phyloP scores from a whole-genome alignment of 2,329 filamentous ascomycete species.

The Colletotrichum sp. region DNA sequence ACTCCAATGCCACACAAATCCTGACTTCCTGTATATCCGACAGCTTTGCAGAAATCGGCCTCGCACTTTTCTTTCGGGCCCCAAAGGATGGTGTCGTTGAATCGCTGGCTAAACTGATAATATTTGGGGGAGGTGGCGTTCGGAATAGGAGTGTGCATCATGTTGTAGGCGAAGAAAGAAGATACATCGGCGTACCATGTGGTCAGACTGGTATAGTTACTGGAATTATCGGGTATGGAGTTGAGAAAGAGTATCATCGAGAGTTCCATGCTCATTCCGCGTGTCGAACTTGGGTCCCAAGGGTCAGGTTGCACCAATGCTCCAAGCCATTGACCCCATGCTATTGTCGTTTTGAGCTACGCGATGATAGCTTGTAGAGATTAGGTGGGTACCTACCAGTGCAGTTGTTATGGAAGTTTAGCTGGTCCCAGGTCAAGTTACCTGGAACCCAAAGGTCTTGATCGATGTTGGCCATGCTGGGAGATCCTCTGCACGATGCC shows the following conservation, averaged over 20 bases:
- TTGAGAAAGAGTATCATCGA: background rate
- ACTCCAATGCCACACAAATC: constrained; percentile 16
- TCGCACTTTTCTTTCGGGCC: constrained; percentile 1
- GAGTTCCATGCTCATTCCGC: constrained; percentile 8
- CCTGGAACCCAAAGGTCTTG: constrained; percentile 14
- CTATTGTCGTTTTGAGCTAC: background rate
- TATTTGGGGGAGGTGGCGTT: background rate
- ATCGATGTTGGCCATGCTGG: background rate
- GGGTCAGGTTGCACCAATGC: constrained; percentile 4
- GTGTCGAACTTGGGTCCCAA: constrained; percentile 3
- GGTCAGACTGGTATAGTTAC: background rate
- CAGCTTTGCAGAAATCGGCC: constrained; percentile 8
- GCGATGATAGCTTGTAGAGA: no score
- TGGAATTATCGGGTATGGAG: background rate
- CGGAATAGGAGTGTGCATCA: constrained; percentile 3
- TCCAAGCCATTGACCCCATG: constrained; percentile 7
- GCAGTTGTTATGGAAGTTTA: constrained; percentile 11
- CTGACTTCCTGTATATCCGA: constrained; percentile 12
- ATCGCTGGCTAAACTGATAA: constrained; percentile 5
- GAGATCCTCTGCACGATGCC: background rate
- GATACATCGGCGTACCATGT: background rate
- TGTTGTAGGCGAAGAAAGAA: constrained; percentile 15
- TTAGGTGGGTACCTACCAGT: background rate
- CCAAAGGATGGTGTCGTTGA: background rate
- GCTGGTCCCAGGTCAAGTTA: constrained; percentile 13